These are phyloP conservation scores for Macadamia tetraphylla DNA, from an alignment of 164 flowering plant species.

Conservation along the genomic window DNA sequence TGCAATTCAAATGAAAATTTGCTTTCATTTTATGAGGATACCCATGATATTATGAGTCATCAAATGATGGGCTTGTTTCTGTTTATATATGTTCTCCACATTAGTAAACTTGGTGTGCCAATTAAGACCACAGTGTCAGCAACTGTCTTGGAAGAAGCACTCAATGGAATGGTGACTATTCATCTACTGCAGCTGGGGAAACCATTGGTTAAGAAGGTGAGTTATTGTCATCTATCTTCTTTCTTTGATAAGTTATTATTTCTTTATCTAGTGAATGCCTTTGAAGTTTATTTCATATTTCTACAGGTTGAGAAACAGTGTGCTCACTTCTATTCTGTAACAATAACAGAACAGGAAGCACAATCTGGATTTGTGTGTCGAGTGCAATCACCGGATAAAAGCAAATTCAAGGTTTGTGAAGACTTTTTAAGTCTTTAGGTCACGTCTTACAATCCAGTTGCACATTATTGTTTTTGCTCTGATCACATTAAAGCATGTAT, in stretches of 20 bases:
- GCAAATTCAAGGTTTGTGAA: conserved; percentile 83
- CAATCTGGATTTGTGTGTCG: conserved; percentile 72
- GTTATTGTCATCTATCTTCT: background rate
- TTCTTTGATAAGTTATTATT: conserved; percentile 2
- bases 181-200: conserved; percentile 63
- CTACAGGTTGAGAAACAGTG: conserved; percentile 90
- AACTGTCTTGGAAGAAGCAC: conserved; percentile 89
- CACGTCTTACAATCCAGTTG: background rate
- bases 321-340: conserved; percentile 89
- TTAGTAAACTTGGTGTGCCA: conserved; percentile 94
- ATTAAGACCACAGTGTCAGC: conserved; percentile 95
- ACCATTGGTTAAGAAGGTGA: conserved; percentile 58
- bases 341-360: conserved; percentile 74
- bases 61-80: conserved; percentile 6
- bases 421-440: background rate
- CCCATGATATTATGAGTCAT: background rate
- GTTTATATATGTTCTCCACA: conserved; percentile 6
- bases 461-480: background rate
- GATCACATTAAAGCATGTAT: background rate
- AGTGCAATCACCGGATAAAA: conserved; percentile 70
- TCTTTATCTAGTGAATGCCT: conserved; percentile 4
- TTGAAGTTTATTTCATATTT: conserved; percentile 2
- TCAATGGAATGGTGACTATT: conserved; percentile 62
- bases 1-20: background rate
- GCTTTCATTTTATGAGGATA: background rate